Conservation (phyloP, 257 asterid genomes). For the Marsdenia floribunda region DNA sequence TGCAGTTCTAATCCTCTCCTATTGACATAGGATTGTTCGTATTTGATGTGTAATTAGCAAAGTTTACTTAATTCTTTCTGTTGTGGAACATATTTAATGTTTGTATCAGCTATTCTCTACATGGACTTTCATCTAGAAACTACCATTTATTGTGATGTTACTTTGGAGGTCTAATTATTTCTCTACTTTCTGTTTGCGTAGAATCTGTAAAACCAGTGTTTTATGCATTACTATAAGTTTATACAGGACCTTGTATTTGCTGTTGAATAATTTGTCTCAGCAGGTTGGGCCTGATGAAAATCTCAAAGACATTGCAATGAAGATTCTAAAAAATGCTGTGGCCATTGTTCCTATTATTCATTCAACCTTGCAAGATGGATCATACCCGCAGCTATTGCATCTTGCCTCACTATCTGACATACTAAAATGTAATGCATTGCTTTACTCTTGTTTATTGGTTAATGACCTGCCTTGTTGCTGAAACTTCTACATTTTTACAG, state of each 20-base stretch:
- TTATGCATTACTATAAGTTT: conserved; percentile 16
- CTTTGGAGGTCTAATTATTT: neutral
- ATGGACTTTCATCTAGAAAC: neutral
- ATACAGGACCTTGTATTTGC: neutral
- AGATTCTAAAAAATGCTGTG: conserved; percentile 69
- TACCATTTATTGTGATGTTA: neutral
- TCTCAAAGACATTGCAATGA: conserved; percentile 73
- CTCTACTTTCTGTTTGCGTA: neutral
- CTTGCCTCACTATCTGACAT: conserved; percentile 86
- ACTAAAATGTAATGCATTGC: conserved; percentile 54
- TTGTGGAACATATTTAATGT: neutral
- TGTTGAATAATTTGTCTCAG: conserved; percentile 6
- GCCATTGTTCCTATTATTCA: conserved; percentile 79
- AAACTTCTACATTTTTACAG: conserved; percentile 39
- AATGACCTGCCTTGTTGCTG: conserved; percentile 2
- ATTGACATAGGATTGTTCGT: neutral
- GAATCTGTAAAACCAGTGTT: neutral
- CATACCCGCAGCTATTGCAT: conserved; percentile 67
- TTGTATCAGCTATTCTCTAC: neutral
- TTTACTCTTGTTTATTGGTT: neutral
- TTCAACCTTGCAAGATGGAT: conserved; percentile 54
- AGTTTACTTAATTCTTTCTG: neutral
- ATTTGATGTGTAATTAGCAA: neutral
- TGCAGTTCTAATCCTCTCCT: neutral
- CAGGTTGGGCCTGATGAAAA: conserved; percentile 94